These are phyloP conservation scores for Beauveria bassiana DNA, from an alignment of 2,329 filamentous ascomycete species.

Conservation along the genomic window DNA sequence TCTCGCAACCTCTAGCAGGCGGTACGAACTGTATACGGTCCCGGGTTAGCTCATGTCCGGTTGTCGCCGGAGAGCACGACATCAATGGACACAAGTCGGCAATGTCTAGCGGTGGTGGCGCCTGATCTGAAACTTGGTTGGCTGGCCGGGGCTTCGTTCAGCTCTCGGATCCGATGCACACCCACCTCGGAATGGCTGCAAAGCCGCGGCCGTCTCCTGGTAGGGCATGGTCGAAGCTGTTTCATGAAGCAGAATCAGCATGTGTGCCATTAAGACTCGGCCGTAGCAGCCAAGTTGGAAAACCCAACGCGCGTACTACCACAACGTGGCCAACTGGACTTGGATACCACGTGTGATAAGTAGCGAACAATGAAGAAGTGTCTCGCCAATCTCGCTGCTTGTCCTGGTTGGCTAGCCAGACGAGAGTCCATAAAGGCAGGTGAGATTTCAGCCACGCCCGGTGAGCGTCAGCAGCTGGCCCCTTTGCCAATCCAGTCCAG, in stretches of 20 bases:
- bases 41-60: neutral
- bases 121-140: neutral
- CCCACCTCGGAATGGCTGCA: neutral
- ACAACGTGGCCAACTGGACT: neutral
- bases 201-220: too few species aligned
- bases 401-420: too few species aligned
- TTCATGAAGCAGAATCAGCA: too few species aligned
- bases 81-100: neutral
- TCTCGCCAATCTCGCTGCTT: too few species aligned
- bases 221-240: too few species aligned
- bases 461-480: too few species aligned
- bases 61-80: neutral
- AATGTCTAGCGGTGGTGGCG: constrained; percentile 3
- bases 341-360: neutral
- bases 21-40: neutral
- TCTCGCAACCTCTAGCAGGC: neutral
- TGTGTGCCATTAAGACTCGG: too few species aligned
- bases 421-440: too few species aligned
- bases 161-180: neutral
- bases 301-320: too few species aligned
- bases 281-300: too few species aligned
- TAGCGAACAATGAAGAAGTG: neutral
- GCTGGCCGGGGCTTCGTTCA: neutral
- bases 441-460: too few species aligned
- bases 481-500: too few species aligned